Conservation (phyloP, 306 rosid genomes). For the Quillaja saponaria region DNA sequence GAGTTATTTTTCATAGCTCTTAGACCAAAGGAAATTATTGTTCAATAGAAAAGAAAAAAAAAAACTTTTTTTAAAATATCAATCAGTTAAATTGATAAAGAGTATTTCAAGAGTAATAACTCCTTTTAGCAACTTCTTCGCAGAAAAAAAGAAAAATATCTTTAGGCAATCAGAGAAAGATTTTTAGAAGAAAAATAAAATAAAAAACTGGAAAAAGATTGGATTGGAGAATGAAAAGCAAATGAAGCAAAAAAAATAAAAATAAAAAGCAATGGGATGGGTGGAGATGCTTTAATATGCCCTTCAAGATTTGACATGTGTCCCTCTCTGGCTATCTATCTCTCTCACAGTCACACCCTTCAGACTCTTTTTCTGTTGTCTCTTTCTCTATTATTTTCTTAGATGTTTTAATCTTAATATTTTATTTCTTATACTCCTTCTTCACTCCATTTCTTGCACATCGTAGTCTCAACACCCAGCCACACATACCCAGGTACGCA, state of each 20-base stretch:
- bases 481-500: conserved; percentile 20
- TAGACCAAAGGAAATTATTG: too few species aligned
- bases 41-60: too few species aligned
- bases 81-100: too few species aligned
- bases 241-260: too few species aligned
- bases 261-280: conserved; percentile 45
- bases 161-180: too few species aligned
- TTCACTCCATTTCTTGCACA: conserved; percentile 30
- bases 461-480: conserved; percentile 38
- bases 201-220: conserved; percentile 4
- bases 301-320: conserved; percentile 58
- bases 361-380: conserved; percentile 9
- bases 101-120: too few species aligned
- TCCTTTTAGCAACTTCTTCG: too few species aligned
- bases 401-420: neutral
- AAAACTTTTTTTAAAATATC: too few species aligned
- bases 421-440: conserved; percentile 24
- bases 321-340: conserved; percentile 33
- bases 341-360: conserved; percentile 27
- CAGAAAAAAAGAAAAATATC: too few species aligned
- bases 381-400: neutral
- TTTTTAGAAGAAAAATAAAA: too few species aligned
- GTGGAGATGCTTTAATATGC: conserved; percentile 59
- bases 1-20: too few species aligned
- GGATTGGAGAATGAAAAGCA: conserved; percentile 49